Conservation (phyloP, 2,329 filamentous ascomycete genomes). For the Fusarium veterinarium region DNA sequence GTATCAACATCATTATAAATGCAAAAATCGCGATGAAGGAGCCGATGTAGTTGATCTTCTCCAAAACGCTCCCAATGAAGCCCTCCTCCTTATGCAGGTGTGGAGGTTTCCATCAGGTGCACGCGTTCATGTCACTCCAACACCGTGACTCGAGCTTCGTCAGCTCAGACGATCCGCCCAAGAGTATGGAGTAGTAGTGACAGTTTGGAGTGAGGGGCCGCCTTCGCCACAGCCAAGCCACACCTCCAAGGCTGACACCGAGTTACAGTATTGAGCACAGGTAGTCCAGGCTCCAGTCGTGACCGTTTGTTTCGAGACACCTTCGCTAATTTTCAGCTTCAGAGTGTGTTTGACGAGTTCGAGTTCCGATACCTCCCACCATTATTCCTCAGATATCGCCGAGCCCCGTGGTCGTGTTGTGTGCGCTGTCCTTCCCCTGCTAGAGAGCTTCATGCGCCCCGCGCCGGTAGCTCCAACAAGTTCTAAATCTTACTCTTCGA, state of each 20-base stretch:
- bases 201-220: constrained; percentile 32
- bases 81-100: background rate
- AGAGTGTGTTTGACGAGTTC: constrained; percentile 1
- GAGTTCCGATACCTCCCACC: background rate
- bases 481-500: constrained; percentile 48
- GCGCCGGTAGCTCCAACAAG: constrained; percentile 43
- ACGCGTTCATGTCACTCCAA: constrained; percentile 36
- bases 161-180: constrained; percentile 21
- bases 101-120: constrained; percentile 20
- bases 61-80: background rate
- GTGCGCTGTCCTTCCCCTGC: constrained; percentile 18
- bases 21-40: background rate
- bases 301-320: constrained; percentile 39
- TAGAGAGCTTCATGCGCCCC: constrained; percentile 44
- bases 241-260: constrained; percentile 48
- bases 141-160: constrained; percentile 35
- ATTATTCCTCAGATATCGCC: background rate
- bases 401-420: constrained; percentile 18
- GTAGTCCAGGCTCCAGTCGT: constrained; percentile 45
- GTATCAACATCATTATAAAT: background rate
- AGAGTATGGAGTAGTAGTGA: background rate
- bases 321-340: constrained; percentile 33
- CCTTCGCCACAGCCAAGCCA: constrained; percentile 43
- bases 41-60: background rate
- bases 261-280: constrained; percentile 41